Evolutionary conservation across 148 eudicot species (phyloP).

Genomic region (Heliamphora exappendiculata): DNA sequence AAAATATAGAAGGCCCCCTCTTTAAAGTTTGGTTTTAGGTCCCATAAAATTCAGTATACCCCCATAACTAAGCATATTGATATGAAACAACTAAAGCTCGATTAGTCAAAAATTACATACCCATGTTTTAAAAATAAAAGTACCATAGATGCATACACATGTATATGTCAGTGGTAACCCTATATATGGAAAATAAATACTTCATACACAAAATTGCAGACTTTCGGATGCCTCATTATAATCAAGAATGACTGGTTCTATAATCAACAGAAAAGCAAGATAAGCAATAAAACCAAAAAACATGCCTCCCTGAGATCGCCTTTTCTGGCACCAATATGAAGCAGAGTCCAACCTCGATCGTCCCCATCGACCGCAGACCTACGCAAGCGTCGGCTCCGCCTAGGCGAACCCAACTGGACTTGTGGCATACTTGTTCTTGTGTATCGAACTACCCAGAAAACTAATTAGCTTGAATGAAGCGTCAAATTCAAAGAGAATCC

Average conservation of each 20-base stretch:
- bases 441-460: not conserved
- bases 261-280: not conserved
- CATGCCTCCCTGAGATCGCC: slow-evolving; percentile 19
- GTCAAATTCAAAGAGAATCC: not conserved
- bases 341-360: slow-evolving; percentile 24
- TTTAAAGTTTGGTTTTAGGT: too few relatives aligned
- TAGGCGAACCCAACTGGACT: not conserved
- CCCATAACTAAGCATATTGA: not conserved
- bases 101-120: not conserved
- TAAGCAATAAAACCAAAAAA: not conserved
- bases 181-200: not conserved
- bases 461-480: not conserved
- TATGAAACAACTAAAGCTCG: not conserved
- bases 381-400: not conserved
- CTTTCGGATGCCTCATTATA: not conserved
- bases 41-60: not conserved
- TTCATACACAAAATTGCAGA: not conserved
- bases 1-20: too few relatives aligned
- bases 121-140: not conserved
- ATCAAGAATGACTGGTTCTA: not conserved
- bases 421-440: not conserved
- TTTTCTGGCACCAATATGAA: slow-evolving; percentile 23
- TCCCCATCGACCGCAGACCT: slow-evolving; percentile 11
- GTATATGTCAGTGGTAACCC: too few relatives aligned
- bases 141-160: not conserved